Base-by-base conservation (phyloP, 208 protist species). In the Strigomonas galati region DNA sequence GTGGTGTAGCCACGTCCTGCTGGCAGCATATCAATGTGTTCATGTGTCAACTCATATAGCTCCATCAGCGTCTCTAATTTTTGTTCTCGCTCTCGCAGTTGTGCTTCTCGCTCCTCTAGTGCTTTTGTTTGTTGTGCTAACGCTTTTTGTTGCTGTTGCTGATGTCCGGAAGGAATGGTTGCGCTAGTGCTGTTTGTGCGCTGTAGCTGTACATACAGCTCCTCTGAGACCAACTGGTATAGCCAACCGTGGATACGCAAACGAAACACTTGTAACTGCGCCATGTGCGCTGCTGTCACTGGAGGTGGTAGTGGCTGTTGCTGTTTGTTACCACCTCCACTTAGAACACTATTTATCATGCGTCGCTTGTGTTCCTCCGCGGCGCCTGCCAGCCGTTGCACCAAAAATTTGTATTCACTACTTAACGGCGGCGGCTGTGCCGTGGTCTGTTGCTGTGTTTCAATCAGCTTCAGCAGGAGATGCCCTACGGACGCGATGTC, bases 11-110 rank as follows among this genome's bases (percentile, higher is more conserved):
- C 23, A 14, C 7, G 14, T 14, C 7, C 46, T 67, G 61, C 26
- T 10, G 69, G 70, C 6, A 95, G 57, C 46, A 72, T 32, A 71
- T 95, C 86, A 14, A 95, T 68, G 58, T 81, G 74, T 53, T 82
- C 77, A n/a, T 86, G 67, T 12, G 85, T 92, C 27, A 95, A 72
- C 49, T 91, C 90, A 58, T 95, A 95, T n/a, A 95, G 70, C 21
- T 72, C 49, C 53, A 95, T 65, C 21, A 95, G 70, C 0, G 79
- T 61, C 43, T 82, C 71, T 17, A 95, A 64, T 53, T 95, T 93
- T 32, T 74, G 71, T 70, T 95, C 90, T 30, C 85, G 76, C 64
- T 79, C 78, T 0, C 46, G 26, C 51, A 94, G 65, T 46, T 65
- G 56, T 30, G 49, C 51, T 55, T 91, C 85, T 21, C 79, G 72